phyloP scores from a whole-genome alignment of 139 green algal genomes.

The Gonium pectorale region DNA sequence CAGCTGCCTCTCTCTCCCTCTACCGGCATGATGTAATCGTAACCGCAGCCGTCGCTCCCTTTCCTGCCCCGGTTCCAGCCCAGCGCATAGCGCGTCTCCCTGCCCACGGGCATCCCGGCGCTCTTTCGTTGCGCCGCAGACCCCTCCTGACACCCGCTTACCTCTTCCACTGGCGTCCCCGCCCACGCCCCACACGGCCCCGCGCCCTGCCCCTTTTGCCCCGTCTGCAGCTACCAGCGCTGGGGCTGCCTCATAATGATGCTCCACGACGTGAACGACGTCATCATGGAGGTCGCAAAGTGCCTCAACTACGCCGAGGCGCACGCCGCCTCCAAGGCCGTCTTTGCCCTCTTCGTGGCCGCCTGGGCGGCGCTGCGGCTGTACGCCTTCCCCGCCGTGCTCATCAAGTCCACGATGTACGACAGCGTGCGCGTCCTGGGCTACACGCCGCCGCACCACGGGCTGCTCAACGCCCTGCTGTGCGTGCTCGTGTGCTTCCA shows the following conservation, averaged over 20 bases:
- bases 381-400: slow-evolving; percentile 62
- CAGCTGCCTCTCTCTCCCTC: too few species aligned
- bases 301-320: slow-evolving; percentile 70
- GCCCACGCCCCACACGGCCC: background rate
- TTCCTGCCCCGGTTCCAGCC: too few species aligned
- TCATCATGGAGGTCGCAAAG: slow-evolving; percentile 87
- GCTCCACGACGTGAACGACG: slow-evolving; percentile 86
- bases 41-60: too few species aligned
- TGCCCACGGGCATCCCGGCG: too few species aligned
- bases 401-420: slow-evolving; percentile 67
- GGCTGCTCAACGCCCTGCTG: slow-evolving; percentile 66
- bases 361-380: slow-evolving; percentile 74
- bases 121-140: too few species aligned
- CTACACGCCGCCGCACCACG: slow-evolving; percentile 50
- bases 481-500: slow-evolving; percentile 75
- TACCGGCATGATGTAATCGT: too few species aligned
- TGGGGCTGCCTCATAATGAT: slow-evolving; percentile 84
- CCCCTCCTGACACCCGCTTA: too few species aligned
- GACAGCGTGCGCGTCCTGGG: slow-evolving; percentile 54
- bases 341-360: slow-evolving; percentile 71
- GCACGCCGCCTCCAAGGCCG: slow-evolving; percentile 50
- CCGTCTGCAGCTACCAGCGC: slow-evolving; percentile 68
- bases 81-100: too few species aligned
- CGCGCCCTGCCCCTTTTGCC: too few species aligned
- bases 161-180: background rate